phyloP scores from a whole-genome alignment of 495 filamentous ascomycete species.

The Penicillium pulvis region DNA sequence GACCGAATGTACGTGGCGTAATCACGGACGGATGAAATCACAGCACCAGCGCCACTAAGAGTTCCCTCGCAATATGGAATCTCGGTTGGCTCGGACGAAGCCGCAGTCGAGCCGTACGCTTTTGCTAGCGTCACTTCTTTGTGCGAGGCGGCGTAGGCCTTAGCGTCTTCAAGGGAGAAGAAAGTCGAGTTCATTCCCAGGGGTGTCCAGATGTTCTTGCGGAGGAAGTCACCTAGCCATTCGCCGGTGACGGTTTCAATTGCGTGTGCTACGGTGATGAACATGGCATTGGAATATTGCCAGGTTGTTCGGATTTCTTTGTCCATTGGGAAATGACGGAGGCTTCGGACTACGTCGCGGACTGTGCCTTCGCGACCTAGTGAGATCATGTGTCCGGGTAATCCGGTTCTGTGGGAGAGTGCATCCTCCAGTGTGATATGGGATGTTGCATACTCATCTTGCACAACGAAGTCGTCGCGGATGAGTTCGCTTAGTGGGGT shows the following conservation, averaged over 20 bases:
- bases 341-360: conserved; percentile 29
- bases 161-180: background rate
- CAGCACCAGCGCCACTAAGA: conserved; percentile 53
- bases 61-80: conserved; percentile 11
- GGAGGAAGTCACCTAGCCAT: conserved; percentile 40
- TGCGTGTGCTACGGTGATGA: conserved; percentile 41
- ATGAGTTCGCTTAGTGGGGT: conserved; percentile 53
- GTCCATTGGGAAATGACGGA: conserved; percentile 42
- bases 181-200: background rate
- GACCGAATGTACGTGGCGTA: conserved; percentile 53
- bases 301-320: conserved; percentile 37
- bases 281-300: conserved; percentile 57
- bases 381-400: conserved; percentile 36
- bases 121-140: background rate
- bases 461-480: conserved; percentile 55
- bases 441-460: conserved; percentile 41
- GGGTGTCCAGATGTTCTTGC: background rate
- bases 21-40: conserved; percentile 54
- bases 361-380: background rate
- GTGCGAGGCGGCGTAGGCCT: background rate
- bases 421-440: conserved; percentile 53
- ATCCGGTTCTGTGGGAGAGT: conserved; percentile 51
- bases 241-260: conserved; percentile 44
- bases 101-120: conserved; percentile 41
- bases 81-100: background rate